Evolutionary conservation across 176 grass and related monocot species (phyloP).

Genomic region (Hordeum vulgare): MorexV3_pseudomolecules_assembly NC_058518.1:500395609-500396108

Average conservation of each 20-base stretch:
- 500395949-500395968: background rate
- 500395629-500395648: too few species aligned
- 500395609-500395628: too few species aligned
- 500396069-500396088: conserved; percentile 81
- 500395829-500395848: conserved; percentile 86
- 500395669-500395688: too few species aligned
- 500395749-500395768: conserved; percentile 94
- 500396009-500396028: conserved; percentile 73
- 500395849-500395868: conserved; percentile 84
- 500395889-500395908: too few species aligned
- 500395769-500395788: conserved; percentile 77
- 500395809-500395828: conserved; percentile 97
- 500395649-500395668: too few species aligned
- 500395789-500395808: conserved; percentile 50
- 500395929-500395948: background rate
- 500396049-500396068: conserved; percentile 71
- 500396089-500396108: conserved; percentile 87
- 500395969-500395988: background rate
- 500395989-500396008: conserved; percentile 99
- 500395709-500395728: too few species aligned
- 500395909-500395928: background rate
- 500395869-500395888: background rate
- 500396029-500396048: conserved; percentile 79
- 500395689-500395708: too few species aligned
- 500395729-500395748: conserved; percentile 84